These are phyloP conservation scores for Lipomyces orientalis DNA, from an alignment of 805 yeast species.

Conservation along the genomic window DNA sequence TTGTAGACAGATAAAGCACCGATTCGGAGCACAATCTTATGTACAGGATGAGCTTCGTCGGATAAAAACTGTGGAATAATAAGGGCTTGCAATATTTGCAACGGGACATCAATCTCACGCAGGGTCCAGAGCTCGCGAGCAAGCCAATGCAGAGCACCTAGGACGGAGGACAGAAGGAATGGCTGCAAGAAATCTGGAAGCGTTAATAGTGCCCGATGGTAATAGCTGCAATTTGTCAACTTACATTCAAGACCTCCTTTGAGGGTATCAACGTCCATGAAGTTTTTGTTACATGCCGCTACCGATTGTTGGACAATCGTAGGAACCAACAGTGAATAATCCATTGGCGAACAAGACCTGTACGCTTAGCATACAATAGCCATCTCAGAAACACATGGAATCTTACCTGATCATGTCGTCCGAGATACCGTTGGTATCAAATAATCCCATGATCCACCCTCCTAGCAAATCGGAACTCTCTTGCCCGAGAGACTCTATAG, in stretches of 20 bases:
- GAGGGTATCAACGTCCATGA: slow-evolving; percentile 64
- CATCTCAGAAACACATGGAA: not conserved
- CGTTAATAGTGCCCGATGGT: not conserved
- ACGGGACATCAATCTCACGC: slow-evolving; percentile 46
- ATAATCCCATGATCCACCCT: slow-evolving; percentile 81
- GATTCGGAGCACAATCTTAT: slow-evolving; percentile 48
- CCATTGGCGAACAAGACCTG: slow-evolving; percentile 61
- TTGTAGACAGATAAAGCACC: slow-evolving; percentile 39
- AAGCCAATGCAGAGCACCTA: slow-evolving; percentile 60
- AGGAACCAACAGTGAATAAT: slow-evolving; percentile 72
- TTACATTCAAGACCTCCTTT: slow-evolving; percentile 76
- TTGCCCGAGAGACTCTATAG: slow-evolving; percentile 33
- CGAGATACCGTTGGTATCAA: slow-evolving; percentile 82
- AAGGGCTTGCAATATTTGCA: slow-evolving; percentile 50
- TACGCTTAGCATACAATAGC: not conserved
- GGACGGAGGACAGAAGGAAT: slow-evolving; percentile 64
- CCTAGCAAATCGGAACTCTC: slow-evolving; percentile 49
- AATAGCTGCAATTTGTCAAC: not conserved
- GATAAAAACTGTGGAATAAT: slow-evolving; percentile 52
- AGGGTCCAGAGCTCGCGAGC: slow-evolving; percentile 51
- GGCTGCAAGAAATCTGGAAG: slow-evolving; percentile 73
- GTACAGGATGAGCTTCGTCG: slow-evolving; percentile 55
- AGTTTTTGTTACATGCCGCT: slow-evolving; percentile 59
- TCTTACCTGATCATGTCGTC: slow-evolving; percentile 71
- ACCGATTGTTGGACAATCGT: slow-evolving; percentile 75